Evolutionary conservation across 371 early-diverging fungal genomes (phyloP).

Genomic region (Rhizopus delemar): DNA sequence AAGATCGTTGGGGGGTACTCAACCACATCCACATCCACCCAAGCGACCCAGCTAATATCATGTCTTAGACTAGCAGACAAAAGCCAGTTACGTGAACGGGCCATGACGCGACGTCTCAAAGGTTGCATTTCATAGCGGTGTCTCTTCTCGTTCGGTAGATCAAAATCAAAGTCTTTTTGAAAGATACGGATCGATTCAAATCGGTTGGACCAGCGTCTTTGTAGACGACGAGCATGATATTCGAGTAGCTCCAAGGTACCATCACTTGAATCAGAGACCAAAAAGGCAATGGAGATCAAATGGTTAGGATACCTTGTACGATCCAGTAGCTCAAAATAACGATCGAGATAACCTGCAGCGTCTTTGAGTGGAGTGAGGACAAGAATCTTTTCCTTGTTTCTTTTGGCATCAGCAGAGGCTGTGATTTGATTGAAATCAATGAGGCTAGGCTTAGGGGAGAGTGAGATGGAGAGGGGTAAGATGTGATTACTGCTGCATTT

Average conservation of each 20-base stretch:
- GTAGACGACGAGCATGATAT: constrained; percentile 31
- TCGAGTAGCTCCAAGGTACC: constrained; percentile 47
- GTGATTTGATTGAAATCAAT: no score
- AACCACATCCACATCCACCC: constrained; percentile 63
- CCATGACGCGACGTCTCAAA: constrained; percentile 57
- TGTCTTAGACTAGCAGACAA: constrained; percentile 52
- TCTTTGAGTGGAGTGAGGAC: constrained; percentile 65
- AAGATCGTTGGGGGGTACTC: constrained; percentile 58
- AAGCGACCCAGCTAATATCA: constrained; percentile 61
- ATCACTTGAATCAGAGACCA: constrained; percentile 63
- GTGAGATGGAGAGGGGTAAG: no score
- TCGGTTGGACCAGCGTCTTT: constrained; percentile 29
- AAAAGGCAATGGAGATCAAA: constrained; percentile 57
- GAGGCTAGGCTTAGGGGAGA: no score
- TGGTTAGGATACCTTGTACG: constrained; percentile 54
- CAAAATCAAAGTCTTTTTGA: constrained; percentile 60
- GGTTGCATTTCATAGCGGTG: constrained; percentile 57
- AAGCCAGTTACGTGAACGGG: constrained; percentile 59
- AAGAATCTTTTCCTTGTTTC: constrained; percentile 31
- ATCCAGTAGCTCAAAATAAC: constrained; percentile 60
- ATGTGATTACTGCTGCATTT: no score
- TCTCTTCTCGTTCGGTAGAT: constrained; percentile 49
- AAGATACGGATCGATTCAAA: constrained; percentile 52
- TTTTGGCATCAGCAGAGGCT: no score
- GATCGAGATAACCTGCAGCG: constrained; percentile 54